Conservation (phyloP, 2,329 filamentous ascomycete species). For the Fusarium burgessii region DNA sequence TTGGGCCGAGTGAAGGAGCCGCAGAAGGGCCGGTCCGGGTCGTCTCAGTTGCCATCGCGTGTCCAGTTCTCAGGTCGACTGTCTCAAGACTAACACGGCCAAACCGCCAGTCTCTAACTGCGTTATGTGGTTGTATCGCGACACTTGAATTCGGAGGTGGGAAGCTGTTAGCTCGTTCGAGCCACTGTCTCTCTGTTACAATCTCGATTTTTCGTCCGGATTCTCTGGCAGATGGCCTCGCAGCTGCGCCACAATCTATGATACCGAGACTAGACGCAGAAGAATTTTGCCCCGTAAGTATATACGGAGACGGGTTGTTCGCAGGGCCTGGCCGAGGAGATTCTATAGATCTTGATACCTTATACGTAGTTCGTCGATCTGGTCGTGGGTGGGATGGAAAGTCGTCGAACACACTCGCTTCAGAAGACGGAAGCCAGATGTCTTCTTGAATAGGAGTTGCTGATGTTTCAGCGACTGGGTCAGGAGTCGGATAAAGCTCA, state of each 20-base stretch:
- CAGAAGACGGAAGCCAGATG: constrained; percentile 64
- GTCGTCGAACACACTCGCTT: constrained; percentile 66
- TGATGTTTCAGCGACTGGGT: constrained; percentile 45
- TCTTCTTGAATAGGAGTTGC: constrained; percentile 32
- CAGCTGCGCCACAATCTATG: constrained; percentile 63
- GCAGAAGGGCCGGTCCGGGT: constrained; percentile 61
- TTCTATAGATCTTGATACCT: constrained; percentile 12
- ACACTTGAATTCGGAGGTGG: constrained; percentile 58
- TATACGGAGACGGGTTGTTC: background rate
- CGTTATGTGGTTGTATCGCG: constrained; percentile 61
- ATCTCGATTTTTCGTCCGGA: constrained; percentile 53
- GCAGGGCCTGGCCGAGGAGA: constrained; percentile 1
- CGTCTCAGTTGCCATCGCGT: constrained; percentile 52
- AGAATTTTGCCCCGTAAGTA: constrained; percentile 7
- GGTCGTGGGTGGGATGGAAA: constrained; percentile 63
- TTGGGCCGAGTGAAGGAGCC: constrained; percentile 66
- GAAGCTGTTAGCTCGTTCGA: constrained; percentile 55
- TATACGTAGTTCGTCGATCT: constrained; percentile 37
- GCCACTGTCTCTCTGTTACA: constrained; percentile 56
- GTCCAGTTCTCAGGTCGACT: constrained; percentile 71
- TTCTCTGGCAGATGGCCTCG: constrained; percentile 49
- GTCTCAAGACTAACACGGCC: constrained; percentile 82
- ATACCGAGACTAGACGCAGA: constrained; percentile 48
- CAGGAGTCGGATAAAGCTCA: constrained; percentile 68
- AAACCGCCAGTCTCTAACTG: constrained; percentile 81